Percentiles rank a stretch among this genome's conserved stretches.
Conservation (phyloP, 768 basidiomycete genomes). For the Gelatoporia subvermispora region DNA sequence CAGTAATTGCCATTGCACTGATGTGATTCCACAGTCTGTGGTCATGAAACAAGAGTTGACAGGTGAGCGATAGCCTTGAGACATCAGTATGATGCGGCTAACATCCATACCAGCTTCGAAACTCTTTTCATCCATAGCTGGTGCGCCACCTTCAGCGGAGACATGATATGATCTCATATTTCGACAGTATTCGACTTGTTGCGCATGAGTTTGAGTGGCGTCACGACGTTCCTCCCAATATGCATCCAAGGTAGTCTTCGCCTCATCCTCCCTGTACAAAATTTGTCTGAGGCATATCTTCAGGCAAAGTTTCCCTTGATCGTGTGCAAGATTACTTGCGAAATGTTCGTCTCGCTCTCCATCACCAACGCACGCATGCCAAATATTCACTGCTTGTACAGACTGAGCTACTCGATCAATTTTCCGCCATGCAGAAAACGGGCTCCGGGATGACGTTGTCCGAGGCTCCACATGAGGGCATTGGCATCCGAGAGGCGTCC, state of each 20-base stretch:
- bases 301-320: constrained; percentile 33
- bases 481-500: constrained; percentile 13
- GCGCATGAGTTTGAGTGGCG: neutral
- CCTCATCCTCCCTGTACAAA: constrained; percentile 12
- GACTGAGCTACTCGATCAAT: constrained; percentile 18
- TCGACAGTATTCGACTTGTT: neutral
- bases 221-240: neutral
- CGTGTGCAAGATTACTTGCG: constrained; percentile 37
- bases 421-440: no score
- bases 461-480: neutral
- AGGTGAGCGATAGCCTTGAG: constrained; percentile 10
- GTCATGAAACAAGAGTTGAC: constrained; percentile 34
- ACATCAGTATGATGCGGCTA: neutral
- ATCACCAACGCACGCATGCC: neutral
- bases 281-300: neutral
- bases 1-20: neutral
- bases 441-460: neutral
- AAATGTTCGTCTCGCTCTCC: constrained; percentile 12
- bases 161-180: neutral
- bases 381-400: neutral
- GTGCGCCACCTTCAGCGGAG: constrained; percentile 5
- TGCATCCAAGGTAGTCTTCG: neutral
- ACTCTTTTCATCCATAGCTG: constrained; percentile 31
- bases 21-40: constrained; percentile 23
- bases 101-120: constrained; percentile 18